A percentile compares a stretch with the other conserved stretches of the same genome.
Evolutionary conservation across 208 protist genomes (phyloP).

Genomic region (Phytomonas francai): DNA sequence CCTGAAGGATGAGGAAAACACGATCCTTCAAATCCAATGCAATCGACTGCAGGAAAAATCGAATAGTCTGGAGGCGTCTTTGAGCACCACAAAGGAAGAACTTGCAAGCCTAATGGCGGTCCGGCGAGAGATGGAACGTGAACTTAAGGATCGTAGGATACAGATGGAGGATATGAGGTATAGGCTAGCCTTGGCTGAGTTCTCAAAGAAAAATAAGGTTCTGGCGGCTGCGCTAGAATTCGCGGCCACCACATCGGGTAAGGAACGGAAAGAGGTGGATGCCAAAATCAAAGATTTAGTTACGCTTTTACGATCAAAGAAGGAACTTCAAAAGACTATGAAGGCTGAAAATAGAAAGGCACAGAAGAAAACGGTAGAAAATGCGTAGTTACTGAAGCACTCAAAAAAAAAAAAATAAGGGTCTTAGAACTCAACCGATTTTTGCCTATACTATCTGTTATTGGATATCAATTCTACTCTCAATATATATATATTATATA

Average conservation of each 20-base stretch:
- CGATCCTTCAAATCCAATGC: conserved; percentile 41
- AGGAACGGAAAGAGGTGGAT: conserved; percentile 46
- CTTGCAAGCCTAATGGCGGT: conserved; percentile 13
- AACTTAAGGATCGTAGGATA: conserved; percentile 25
- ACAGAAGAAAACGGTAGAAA: conserved; percentile 7
- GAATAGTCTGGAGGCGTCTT: conserved; percentile 10
- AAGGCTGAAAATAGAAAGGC: conserved; percentile 24
- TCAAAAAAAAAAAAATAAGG: background rate
- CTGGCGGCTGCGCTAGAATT: conserved; percentile 41
- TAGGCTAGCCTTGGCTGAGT: conserved; percentile 54
- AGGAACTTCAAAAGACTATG: conserved; percentile 56
- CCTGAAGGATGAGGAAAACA: conserved; percentile 63
- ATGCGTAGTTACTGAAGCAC: background rate
- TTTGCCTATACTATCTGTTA: background rate
- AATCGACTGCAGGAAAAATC: conserved; percentile 25
- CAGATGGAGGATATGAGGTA: conserved; percentile 66
- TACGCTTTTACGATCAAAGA: conserved; percentile 39
- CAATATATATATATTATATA: too few species aligned
- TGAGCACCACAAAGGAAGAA: conserved; percentile 14
- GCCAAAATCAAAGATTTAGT: conserved; percentile 40
- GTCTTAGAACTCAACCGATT: background rate
- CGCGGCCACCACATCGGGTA: conserved; percentile 32
- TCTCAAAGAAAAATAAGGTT: conserved; percentile 39
- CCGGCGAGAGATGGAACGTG: conserved; percentile 18
- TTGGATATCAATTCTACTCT: too few species aligned